Percentiles rank a stretch among this genome's conserved stretches.
Evolutionary conservation across 306 rosid species (phyloP).

Genomic region (Acacia crassicarpa): DNA sequence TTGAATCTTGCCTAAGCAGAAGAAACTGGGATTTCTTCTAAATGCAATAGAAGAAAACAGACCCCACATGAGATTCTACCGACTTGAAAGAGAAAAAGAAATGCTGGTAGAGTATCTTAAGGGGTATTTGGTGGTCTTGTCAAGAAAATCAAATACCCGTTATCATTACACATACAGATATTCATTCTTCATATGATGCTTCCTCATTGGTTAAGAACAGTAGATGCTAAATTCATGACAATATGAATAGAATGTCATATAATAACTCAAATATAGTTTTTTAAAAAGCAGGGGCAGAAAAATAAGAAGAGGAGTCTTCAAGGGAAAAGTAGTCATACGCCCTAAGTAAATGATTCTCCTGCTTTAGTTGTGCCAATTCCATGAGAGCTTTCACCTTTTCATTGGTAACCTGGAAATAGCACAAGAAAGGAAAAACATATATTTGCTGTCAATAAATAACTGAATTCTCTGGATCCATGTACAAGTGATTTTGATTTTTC

Average conservation of each 20-base stretch:
- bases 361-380: conserved; percentile 87
- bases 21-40: not conserved
- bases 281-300: no score
- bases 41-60: not conserved
- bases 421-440: conserved; percentile 26
- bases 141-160: conserved; percentile 25
- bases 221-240: no score
- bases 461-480: conserved; percentile 13
- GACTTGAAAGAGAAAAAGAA: conserved; percentile 13
- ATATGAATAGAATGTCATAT: no score
- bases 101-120: not conserved
- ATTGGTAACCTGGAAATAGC: conserved; percentile 71
- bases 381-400: conserved; percentile 92
- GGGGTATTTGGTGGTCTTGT: conserved; percentile 5
- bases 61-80: conserved; percentile 11
- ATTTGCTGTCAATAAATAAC: conserved; percentile 1
- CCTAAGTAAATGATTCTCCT: conserved; percentile 69
- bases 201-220: not conserved
- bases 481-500: conserved; percentile 1
- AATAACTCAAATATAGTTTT: no score
- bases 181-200: not conserved
- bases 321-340: conserved; percentile 56
- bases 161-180: not conserved
- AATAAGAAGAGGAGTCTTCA: not conserved
- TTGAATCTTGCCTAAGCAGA: conserved; percentile 14